Evolutionary conservation across 495 filamentous ascomycete species (phyloP).

Genomic region (Podospora fimiseda): DNA sequence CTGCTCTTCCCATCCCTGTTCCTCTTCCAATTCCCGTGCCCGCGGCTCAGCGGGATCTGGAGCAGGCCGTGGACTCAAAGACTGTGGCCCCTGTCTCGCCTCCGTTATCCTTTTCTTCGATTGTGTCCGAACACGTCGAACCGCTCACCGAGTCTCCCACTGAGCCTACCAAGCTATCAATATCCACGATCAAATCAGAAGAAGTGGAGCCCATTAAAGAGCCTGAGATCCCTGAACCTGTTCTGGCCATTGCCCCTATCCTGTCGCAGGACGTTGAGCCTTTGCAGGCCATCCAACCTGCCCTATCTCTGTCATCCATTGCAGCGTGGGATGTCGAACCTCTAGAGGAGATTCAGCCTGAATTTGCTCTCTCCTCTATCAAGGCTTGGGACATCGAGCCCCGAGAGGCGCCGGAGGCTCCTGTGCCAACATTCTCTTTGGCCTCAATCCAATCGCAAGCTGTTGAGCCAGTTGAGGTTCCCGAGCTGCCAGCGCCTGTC

Average conservation of each 20-base stretch:
- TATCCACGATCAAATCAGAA: constrained; percentile 24
- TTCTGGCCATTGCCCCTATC: constrained; percentile 27
- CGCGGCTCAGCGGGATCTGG: not conserved
- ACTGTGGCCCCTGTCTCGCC: not conserved
- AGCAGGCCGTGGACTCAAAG: not conserved
- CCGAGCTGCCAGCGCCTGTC: not conserved
- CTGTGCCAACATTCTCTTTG: constrained; percentile 13
- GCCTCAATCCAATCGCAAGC: constrained; percentile 15
- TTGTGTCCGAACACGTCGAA: constrained; percentile 20
- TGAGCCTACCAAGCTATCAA: constrained; percentile 14
- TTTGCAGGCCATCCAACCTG: constrained; percentile 6
- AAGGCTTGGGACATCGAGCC: constrained; percentile 16
- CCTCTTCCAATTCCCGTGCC: constrained; percentile 8
- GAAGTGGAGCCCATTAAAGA: constrained; percentile 26
- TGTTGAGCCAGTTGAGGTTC: constrained; percentile 15
- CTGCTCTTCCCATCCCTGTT: constrained; percentile 5
- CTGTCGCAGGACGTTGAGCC: constrained; percentile 31
- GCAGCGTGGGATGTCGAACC: constrained; percentile 5
- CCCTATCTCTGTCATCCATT: constrained; percentile 12
- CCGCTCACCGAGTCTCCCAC: constrained; percentile 3
- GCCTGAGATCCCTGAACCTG: constrained; percentile 13
- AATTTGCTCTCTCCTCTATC: constrained; percentile 18
- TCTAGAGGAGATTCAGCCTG: constrained; percentile 4
- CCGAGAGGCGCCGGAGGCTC: constrained; percentile 1
- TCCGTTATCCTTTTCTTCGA: constrained; percentile 17